Evolutionary conservation across 78 protist genomes (phyloP), one percentile per base, ranked within the genome.

Genomic region (Bodo saltans): DNA sequence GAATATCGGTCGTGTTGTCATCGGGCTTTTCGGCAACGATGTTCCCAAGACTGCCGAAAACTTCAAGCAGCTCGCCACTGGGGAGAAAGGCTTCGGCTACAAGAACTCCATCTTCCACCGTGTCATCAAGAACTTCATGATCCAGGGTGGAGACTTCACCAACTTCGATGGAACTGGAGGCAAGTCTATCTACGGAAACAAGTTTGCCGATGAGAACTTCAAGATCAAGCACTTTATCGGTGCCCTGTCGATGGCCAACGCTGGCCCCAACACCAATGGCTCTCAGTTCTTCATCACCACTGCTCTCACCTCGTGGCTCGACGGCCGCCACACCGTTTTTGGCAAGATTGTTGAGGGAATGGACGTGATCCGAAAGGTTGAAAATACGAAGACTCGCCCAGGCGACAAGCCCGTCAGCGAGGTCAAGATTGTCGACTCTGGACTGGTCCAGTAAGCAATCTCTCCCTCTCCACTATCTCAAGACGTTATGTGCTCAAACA

Each of bases 161-260:
- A 42, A 79, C 30, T 92, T 91, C 42, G 90, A 96, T 53, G 99
- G 99, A 33, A 93, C 97, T 29, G 99, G 99, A 35, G 99, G 99
- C 38, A 92, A 95, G 91, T 93, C 97, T 68, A 96, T 95, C 84
- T 95, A 90, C 88, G 98, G 96, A 33, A 87, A 32, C 32, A 87
- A 83, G 85, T 94, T 94, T 68, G 71, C 32, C 25, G 98, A 95
- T 87, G 96, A 95, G 70, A 85, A 79, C 72, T 89, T 88, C 79
- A 29, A 1, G 32, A 41, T 38, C 33, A 85, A 86, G 86, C 86
- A 83, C 33, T 74, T 74, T 26, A 12, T 23, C n/a, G 90, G 93
- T 1, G 12, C 60, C 85, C 74, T 81, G n/a, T 81, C 85, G 33
- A 81, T 81, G 85, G 85, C 85, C 39, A 81, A 81, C 74, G 73